These are phyloP conservation scores for Mycosphaerella sp. DNA, from an alignment of 2,329 filamentous ascomycete genomes.

Conservation along the genomic window DNA sequence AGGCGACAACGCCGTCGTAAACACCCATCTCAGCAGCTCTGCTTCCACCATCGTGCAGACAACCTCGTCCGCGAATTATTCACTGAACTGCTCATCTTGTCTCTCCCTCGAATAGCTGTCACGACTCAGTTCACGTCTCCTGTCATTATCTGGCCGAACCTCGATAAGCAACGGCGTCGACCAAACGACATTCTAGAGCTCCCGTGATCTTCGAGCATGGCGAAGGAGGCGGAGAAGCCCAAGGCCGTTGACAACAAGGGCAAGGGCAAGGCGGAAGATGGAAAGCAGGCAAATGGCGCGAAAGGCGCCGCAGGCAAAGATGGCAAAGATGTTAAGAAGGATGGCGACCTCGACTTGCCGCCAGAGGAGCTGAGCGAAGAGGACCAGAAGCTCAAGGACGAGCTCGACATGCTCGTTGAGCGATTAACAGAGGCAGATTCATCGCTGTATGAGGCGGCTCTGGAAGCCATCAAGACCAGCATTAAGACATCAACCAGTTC, in stretches of 20 bases:
- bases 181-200: constrained; percentile 2
- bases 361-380: constrained; percentile 93
- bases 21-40: background rate
- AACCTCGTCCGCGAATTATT: background rate
- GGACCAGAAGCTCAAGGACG: constrained; percentile 95
- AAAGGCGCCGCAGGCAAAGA: constrained; percentile 48
- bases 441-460: constrained; percentile 80
- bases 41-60: background rate
- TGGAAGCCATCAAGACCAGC: constrained; percentile 95
- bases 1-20: background rate
- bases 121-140: background rate
- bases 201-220: constrained; percentile 54
- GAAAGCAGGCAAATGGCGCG: constrained; percentile 53
- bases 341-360: constrained; percentile 65
- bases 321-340: constrained; percentile 61
- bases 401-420: constrained; percentile 97
- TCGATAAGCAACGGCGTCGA: background rate
- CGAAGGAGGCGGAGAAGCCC: constrained; percentile 83
- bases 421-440: constrained; percentile 82
- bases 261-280: constrained; percentile 79
- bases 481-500: constrained; percentile 99
- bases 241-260: constrained; percentile 77
- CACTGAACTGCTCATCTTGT: background rate
- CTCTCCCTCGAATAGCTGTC: background rate
- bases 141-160: background rate